A percentile compares a stretch with the other conserved stretches of the same genome.
These are phyloP conservation scores for Erodium chrysanthum DNA, from an alignment of 441 rosid species.

Conservation along the genomic window DNA sequence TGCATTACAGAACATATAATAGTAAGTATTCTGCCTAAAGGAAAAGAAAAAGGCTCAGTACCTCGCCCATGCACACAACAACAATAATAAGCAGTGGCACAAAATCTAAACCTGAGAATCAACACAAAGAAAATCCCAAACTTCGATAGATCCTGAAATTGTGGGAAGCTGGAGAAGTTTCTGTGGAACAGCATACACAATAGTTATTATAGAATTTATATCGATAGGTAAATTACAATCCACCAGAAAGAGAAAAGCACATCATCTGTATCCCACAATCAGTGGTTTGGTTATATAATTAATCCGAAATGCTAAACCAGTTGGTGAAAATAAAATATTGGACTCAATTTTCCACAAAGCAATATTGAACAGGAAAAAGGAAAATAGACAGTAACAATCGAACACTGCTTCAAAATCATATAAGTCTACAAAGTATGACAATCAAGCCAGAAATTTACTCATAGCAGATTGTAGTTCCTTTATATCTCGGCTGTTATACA, in stretches of 20 bases:
- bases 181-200: constrained; percentile 33
- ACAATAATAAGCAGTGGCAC: constrained; percentile 2
- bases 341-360: no score
- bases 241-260: constrained; percentile 14
- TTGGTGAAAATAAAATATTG: neutral
- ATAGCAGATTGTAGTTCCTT: neutral
- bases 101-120: constrained; percentile 80
- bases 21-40: constrained; percentile 18
- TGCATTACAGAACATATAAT: constrained; percentile 40
- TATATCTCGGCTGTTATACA: neutral
- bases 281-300: constrained; percentile 6
- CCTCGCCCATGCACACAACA: neutral
- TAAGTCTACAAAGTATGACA: neutral
- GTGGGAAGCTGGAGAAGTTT: constrained; percentile 71
- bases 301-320: neutral
- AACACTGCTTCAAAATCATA: neutral
- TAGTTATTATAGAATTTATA: constrained; percentile 13
- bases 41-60: constrained; percentile 1
- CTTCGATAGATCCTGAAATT: constrained; percentile 93
- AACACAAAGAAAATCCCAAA: constrained; percentile 96
- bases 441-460: neutral
- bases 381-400: neutral
- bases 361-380: neutral
- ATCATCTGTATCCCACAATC: neutral
- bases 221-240: constrained; percentile 1